Conservation (phyloP, 2,329 filamentous ascomycete genomes). For the Scorias spongiosa region DNA sequence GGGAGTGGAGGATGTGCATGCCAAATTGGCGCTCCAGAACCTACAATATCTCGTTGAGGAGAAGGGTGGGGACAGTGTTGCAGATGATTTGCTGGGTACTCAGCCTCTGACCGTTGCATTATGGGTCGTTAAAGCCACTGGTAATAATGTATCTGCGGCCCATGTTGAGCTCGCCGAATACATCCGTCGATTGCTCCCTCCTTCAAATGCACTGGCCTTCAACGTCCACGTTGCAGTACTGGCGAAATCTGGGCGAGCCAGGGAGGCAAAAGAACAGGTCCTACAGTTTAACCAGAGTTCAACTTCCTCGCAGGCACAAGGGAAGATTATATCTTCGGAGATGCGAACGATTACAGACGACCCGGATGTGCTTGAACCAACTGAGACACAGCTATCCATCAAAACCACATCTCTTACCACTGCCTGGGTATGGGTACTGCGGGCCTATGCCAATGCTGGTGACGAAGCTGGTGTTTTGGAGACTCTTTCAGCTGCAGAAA, state of each 20-base stretch:
- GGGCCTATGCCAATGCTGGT: slow-evolving; percentile 46
- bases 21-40: slow-evolving; percentile 43
- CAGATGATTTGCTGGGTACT: neutral
- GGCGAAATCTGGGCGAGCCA: slow-evolving; percentile 20
- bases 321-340: neutral
- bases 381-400: neutral
- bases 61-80: slow-evolving; percentile 7
- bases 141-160: slow-evolving; percentile 14
- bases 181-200: neutral
- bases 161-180: slow-evolving; percentile 23
- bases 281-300: neutral
- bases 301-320: neutral
- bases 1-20: slow-evolving; percentile 50
- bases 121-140: neutral
- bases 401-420: neutral
- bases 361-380: neutral
- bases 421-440: slow-evolving; percentile 21
- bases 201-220: neutral
- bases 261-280: slow-evolving; percentile 25
- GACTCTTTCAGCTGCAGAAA: slow-evolving; percentile 38
- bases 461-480: slow-evolving; percentile 42
- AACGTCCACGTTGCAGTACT: slow-evolving; percentile 3
- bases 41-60: slow-evolving; percentile 42
- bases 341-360: neutral
- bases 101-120: neutral